A percentile compares a stretch with the other conserved stretches of the same genome.
Conservation (phyloP, 139 green algal genomes). For the Chloropicon primus region DNA sequence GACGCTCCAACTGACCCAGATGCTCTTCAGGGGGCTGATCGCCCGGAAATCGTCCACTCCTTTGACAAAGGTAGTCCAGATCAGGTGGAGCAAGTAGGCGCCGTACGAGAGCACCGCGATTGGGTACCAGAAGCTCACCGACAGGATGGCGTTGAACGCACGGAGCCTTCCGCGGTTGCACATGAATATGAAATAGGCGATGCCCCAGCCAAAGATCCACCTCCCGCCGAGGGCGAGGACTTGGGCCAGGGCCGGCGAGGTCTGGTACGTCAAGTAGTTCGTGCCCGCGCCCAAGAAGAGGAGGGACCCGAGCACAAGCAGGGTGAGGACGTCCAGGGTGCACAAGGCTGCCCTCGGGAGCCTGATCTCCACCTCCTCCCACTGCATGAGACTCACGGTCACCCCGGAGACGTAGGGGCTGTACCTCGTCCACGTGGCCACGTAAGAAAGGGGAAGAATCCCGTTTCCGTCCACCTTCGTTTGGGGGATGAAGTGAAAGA, state of each 20-base stretch:
- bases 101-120: not conserved
- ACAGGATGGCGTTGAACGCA: not conserved
- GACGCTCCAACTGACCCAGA: not conserved
- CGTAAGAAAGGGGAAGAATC: not conserved
- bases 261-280: not conserved
- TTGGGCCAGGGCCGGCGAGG: not conserved
- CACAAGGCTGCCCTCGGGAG: not conserved
- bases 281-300: not conserved
- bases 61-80: not conserved
- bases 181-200: not conserved
- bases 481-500: not conserved
- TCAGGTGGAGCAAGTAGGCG: not conserved
- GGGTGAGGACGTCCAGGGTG: not conserved
- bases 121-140: not conserved
- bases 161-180: not conserved
- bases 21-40: not conserved
- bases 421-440: not conserved
- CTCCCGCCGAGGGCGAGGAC: not conserved
- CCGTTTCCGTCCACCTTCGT: not conserved
- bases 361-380: not conserved
- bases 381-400: not conserved
- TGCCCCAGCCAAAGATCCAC: not conserved
- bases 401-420: conserved; percentile 1
- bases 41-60: not conserved
- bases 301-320: not conserved